Evolutionary conservation across 192 early-diverging fungal species (phyloP).

Genomic region (Dissophora ornata): DNA sequence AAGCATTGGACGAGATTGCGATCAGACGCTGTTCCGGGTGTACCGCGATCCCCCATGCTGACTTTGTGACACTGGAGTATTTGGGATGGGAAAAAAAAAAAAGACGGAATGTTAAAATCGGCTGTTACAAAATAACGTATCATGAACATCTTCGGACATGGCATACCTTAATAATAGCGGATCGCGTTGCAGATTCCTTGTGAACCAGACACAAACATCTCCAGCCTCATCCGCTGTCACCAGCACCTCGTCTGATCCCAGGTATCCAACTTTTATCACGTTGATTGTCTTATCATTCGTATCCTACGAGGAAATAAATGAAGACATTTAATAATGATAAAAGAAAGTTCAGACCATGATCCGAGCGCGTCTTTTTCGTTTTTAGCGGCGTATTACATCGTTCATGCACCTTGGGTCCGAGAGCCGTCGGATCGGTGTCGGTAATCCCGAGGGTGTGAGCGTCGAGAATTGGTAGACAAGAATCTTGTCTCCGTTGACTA

Average conservation of each 20-base stretch:
- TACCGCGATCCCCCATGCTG: conserved; percentile 72
- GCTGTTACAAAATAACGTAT: no score
- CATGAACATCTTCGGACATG: no score
- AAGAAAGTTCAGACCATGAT: no score
- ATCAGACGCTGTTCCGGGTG: conserved; percentile 62
- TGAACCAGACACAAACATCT: conserved; percentile 65
- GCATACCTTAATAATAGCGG: conserved; percentile 58
- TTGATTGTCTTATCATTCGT: conserved; percentile 58
- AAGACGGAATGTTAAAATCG: no score
- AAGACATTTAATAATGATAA: no score
- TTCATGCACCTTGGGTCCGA: conserved; percentile 31
- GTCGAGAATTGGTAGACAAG: conserved; percentile 48
- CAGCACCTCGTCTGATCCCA: conserved; percentile 66
- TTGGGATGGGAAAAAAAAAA: background rate
- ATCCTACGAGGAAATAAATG: conserved; percentile 5
- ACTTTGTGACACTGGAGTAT: conserved; percentile 50
- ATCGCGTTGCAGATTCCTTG: conserved; percentile 47
- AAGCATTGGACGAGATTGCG: conserved; percentile 65
- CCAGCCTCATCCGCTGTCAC: conserved; percentile 65
- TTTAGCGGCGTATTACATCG: conserved; percentile 17
- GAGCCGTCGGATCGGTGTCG: conserved; percentile 3
- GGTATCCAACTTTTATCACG: conserved; percentile 63
- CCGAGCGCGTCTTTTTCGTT: no score
- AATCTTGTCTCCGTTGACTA: conserved; percentile 44
- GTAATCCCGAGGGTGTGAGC: conserved; percentile 23